These are phyloP conservation scores for Polygonum maritimum DNA, from an alignment of 148 eudicot species.

Conservation along the genomic window DNA sequence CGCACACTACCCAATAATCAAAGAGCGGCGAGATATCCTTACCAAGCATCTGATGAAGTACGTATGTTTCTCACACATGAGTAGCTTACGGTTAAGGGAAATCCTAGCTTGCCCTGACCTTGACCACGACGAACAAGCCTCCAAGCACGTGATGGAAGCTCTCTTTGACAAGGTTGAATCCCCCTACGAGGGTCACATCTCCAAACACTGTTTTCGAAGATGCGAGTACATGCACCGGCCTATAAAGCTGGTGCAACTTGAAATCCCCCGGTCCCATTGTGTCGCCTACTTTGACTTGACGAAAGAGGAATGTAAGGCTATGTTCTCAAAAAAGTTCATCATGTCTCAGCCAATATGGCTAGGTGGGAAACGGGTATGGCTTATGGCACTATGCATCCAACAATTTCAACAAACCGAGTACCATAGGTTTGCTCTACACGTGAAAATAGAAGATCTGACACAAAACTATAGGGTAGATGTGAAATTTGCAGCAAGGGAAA, in stretches of 20 bases:
- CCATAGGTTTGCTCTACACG: slow-evolving; percentile 43
- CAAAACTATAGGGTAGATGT: slow-evolving; percentile 64
- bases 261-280: slow-evolving; percentile 64
- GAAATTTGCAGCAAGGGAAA: slow-evolving; percentile 70
- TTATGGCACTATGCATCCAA: slow-evolving; percentile 83
- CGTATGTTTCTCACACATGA: slow-evolving; percentile 77
- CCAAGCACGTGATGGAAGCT: slow-evolving; percentile 70
- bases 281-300: slow-evolving; percentile 76
- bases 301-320: slow-evolving; percentile 55
- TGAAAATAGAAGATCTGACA: slow-evolving; percentile 72
- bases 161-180: slow-evolving; percentile 72
- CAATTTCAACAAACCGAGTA: slow-evolving; percentile 36
- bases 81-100: slow-evolving; percentile 60
- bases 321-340: slow-evolving; percentile 57
- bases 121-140: slow-evolving; percentile 67
- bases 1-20: slow-evolving; percentile 48
- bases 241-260: slow-evolving; percentile 67
- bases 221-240: slow-evolving; percentile 77
- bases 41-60: slow-evolving; percentile 50
- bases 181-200: slow-evolving; percentile 57
- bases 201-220: slow-evolving; percentile 44
- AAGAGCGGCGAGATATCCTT: slow-evolving; percentile 66
- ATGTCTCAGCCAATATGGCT: slow-evolving; percentile 78
- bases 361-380: slow-evolving; percentile 77
- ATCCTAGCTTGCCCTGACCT: slow-evolving; percentile 60